A percentile compares a stretch with the other conserved stretches of the same genome.
phyloP scores from a whole-genome alignment of 1,284 basidiomycete species.

The Marasmius tenuissimus region DNA sequence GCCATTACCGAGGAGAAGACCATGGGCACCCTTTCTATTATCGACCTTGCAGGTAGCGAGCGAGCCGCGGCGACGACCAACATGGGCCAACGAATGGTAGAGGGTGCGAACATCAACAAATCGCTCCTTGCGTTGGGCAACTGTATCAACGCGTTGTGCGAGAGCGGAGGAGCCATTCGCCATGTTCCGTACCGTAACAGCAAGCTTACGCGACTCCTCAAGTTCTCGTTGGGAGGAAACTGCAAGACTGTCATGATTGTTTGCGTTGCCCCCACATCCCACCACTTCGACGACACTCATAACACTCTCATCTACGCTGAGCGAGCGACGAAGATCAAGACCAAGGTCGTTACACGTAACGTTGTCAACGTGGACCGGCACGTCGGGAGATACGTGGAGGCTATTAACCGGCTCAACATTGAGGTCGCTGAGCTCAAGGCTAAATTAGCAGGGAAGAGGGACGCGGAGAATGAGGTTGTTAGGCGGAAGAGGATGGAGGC shows the following conservation, averaged over 20 bases:
- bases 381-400: conserved; percentile 91
- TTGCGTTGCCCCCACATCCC: conserved; percentile 90
- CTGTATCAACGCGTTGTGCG: conserved; percentile 96
- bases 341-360: conserved; percentile 89
- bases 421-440: conserved; percentile 87
- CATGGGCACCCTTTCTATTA: conserved; percentile 91
- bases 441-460: conserved; percentile 72
- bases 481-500: conserved; percentile 70
- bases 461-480: conserved; percentile 59
- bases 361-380: conserved; percentile 92
- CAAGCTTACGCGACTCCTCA: conserved; percentile 93
- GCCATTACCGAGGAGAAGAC: conserved; percentile 77
- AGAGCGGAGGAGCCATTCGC: conserved; percentile 77
- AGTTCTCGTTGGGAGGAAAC: conserved; percentile 95
- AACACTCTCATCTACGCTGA: conserved; percentile 97
- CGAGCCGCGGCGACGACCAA: conserved; percentile 92
- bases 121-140: conserved; percentile 93
- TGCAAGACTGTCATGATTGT: conserved; percentile 99
- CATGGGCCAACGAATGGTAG: conserved; percentile 96
- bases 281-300: conserved; percentile 96
- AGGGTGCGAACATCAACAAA: conserved; percentile 98
- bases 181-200: conserved; percentile 96
- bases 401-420: conserved; percentile 84
- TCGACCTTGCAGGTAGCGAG: conserved; percentile 95
- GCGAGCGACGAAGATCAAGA: conserved; percentile 95